phyloP scores from a whole-genome alignment of 352 stramenopile genomes.

The Phytophthora colocasiae region DNA sequence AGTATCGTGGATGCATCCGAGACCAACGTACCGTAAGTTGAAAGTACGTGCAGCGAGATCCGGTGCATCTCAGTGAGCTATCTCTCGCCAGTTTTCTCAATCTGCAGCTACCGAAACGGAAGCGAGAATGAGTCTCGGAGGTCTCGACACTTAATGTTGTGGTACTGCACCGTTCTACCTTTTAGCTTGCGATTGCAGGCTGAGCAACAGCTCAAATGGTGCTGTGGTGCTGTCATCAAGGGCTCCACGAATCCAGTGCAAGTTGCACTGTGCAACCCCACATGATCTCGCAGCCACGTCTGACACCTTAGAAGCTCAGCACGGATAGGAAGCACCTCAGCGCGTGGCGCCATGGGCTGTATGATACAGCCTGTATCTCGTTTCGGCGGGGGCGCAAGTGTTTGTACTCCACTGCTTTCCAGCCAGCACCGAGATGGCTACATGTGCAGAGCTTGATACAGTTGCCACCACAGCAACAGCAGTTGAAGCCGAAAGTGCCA shows the following conservation, averaged over 20 bases:
- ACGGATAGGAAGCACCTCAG: slow-evolving; percentile 7
- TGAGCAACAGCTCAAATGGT: too few species aligned
- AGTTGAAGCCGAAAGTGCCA: slow-evolving; percentile 18
- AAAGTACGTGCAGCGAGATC: slow-evolving; percentile 20
- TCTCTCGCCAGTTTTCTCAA: slow-evolving; percentile 28
- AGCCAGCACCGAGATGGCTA: slow-evolving; percentile 21
- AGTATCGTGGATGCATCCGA: background rate
- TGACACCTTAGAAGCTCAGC: slow-evolving; percentile 10
- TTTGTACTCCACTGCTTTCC: slow-evolving; percentile 8
- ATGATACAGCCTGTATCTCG: too few species aligned
- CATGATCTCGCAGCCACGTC: slow-evolving; percentile 9
- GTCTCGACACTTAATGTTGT: slow-evolving; percentile 22
- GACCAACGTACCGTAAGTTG: slow-evolving; percentile 1
- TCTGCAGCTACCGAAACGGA: too few species aligned
- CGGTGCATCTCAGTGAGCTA: slow-evolving; percentile 14
- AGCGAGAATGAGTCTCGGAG: background rate
- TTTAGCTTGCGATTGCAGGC: too few species aligned
- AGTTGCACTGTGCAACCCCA: background rate
- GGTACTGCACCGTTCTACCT: slow-evolving; percentile 4
- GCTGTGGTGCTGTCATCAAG: background rate
- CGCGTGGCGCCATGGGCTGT: slow-evolving; percentile 24
- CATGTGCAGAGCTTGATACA: slow-evolving; percentile 3
- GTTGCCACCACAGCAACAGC: slow-evolving; percentile 20
- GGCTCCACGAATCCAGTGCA: background rate
- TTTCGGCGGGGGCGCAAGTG: slow-evolving; percentile 8